Evolutionary conservation across 2,329 filamentous ascomycete species (phyloP), one percentile per base, ranked within the genome.

Genomic region (Neoscytalidium dimidiatum): DNA sequence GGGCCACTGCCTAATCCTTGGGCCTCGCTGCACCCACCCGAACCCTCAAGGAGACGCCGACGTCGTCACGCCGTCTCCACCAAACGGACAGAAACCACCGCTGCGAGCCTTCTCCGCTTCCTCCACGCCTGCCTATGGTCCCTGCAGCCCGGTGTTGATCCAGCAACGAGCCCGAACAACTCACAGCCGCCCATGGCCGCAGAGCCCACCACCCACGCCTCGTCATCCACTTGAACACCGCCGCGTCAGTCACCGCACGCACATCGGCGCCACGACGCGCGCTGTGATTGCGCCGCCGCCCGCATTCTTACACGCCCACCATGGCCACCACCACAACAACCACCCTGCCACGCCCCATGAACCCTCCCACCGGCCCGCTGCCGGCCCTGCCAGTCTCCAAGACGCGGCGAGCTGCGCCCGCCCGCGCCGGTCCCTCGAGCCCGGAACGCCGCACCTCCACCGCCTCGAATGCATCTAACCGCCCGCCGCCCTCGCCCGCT

Each of bases 311-410:
- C 57, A n/a, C 33, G 33, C 43, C 58, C 43, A 62, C 58, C 58
- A 62, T 62, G 44, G 58, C 58, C 58, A 53, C 48, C 48, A 53
- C 51, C 33, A 52, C 46, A 29, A 77, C 86, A 64, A 88, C 88
- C 62, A 82, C 89, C 48, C 82, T 92, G 58, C 90, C 90, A 62
- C 85, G 88, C 75, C 80, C 84, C 60, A 77, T 88, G 71, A 90
- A 88, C 66, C 90, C 92, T 56, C 90, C 92, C 17, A 88, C 86
- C 31, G 85, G 88, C 68, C 86, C 90, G 29, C 81, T 95, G 26
- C 92, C 92, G 48, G 88, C 91, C 48, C 81, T 96, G 53, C 92
- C 92, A 29, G 82, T 91, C 19, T 78, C 83, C 51, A 95, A 92
- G 78, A 88, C 89, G 43, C 86, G 91, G 53, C 35, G 38, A 17